Conservation (phyloP, 345 rosid genomes). For the Xanthoceras sorbifolium region DNA sequence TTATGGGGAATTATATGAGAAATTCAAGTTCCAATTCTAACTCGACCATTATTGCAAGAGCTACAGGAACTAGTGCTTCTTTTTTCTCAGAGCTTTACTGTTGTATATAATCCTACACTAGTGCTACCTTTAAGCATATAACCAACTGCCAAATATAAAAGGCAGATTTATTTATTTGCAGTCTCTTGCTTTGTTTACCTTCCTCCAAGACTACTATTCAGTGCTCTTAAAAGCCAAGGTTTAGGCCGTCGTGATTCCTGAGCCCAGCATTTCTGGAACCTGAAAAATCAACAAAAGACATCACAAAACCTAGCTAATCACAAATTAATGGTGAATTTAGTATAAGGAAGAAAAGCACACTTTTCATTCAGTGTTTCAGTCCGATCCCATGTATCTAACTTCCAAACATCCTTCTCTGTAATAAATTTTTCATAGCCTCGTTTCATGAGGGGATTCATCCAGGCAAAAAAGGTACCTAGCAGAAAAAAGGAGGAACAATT, state of each 20-base stretch:
- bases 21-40: neutral
- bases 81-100: neutral
- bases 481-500: constrained; percentile 14
- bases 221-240: constrained; percentile 93
- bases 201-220: constrained; percentile 84
- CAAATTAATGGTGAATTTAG: constrained; percentile 20
- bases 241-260: constrained; percentile 70
- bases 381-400: constrained; percentile 87
- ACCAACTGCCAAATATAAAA: neutral
- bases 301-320: constrained; percentile 22
- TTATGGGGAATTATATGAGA: neutral
- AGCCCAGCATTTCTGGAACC: constrained; percentile 87
- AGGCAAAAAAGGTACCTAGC: constrained; percentile 64
- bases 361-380: constrained; percentile 74
- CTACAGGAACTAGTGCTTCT: neutral
- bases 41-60: neutral
- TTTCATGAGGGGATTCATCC: constrained; percentile 93
- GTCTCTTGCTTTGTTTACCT: constrained; percentile 47
- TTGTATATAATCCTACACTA: neutral
- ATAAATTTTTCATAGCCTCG: constrained; percentile 84
- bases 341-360: constrained; percentile 36
- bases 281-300: constrained; percentile 36
- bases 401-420: constrained; percentile 94
- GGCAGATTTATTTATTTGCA: neutral
- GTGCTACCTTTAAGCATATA: neutral